Conservation (phyloP, 2,329 filamentous ascomycete genomes). For the Cadophora gregata region DNA sequence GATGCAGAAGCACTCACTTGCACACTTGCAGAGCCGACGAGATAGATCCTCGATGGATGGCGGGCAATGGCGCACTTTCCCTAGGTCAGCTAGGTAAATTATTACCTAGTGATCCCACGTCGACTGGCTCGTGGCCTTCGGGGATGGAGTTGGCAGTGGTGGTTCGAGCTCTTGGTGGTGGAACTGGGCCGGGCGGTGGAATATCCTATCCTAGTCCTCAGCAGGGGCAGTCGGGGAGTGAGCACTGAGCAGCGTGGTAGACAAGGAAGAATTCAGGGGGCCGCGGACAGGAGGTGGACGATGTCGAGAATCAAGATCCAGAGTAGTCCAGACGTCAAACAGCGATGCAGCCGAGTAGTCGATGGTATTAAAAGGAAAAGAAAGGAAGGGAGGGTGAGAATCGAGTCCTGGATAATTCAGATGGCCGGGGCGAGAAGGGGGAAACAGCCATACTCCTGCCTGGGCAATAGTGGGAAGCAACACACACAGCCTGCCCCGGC, state of each 20-base stretch:
- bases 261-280: conserved; percentile 13
- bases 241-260: not conserved
- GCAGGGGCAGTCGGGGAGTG: conserved; percentile 10
- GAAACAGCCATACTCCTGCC: not conserved
- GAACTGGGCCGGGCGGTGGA: conserved; percentile 10
- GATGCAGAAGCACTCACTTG: not conserved
- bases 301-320: too few relatives aligned
- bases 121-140: conserved; percentile 10
- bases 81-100: too few relatives aligned
- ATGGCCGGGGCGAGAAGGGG: not conserved
- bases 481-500: not conserved
- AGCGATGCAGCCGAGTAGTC: not conserved
- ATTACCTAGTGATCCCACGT: conserved; percentile 5
- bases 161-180: conserved; percentile 13
- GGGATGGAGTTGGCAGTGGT: conserved; percentile 11
- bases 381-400: not conserved
- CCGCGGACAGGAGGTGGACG: not conserved
- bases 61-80: conserved; percentile 11
- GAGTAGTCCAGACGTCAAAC: conserved; percentile 16
- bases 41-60: not conserved
- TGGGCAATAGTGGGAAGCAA: not conserved
- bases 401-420: conserved; percentile 14
- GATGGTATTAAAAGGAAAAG: not conserved
- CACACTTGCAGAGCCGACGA: conserved; percentile 4
- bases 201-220: conserved; percentile 8